phyloP scores from a whole-genome alignment of 331 rosid species.

The Erythrophleum ivorense region DNA sequence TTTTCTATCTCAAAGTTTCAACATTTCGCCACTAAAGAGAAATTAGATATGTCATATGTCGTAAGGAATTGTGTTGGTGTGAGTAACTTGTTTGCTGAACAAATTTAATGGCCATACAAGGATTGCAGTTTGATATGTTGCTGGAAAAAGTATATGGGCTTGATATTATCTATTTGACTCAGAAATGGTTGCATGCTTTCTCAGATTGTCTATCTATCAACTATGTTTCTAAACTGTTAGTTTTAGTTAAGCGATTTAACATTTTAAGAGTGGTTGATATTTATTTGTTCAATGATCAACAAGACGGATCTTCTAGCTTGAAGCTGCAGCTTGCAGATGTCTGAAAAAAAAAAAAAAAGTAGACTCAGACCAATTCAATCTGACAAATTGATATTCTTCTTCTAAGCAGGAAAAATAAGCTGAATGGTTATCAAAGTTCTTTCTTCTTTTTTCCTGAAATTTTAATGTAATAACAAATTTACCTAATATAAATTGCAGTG shows the following conservation, averaged over 20 bases:
- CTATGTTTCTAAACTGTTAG: background rate
- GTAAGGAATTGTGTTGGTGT: background rate
- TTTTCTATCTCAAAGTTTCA: conserved; percentile 1
- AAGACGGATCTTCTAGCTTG: conserved; percentile 16
- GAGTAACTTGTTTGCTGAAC: background rate
- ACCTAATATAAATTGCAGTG: background rate
- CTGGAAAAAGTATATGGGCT: background rate
- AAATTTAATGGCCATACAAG: background rate
- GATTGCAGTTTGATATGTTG: background rate
- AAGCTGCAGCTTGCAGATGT: conserved; percentile 2
- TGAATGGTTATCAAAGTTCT: background rate
- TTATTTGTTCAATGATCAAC: conserved; percentile 13
- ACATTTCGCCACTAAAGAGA: background rate
- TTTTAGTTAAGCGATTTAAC: conserved; percentile 1
- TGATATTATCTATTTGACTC: background rate
- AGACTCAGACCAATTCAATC: background rate
- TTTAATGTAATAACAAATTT: background rate
- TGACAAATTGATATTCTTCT: background rate
- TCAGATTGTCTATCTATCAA: background rate
- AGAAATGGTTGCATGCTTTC: background rate
- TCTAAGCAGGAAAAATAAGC: background rate
- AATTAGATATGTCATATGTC: background rate
- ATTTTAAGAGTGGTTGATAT: background rate
- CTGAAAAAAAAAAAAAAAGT: background rate
- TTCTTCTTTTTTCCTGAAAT: background rate